Conservation (phyloP, 2,329 filamentous ascomycete genomes). For the Blastomyces silverae region DNA sequence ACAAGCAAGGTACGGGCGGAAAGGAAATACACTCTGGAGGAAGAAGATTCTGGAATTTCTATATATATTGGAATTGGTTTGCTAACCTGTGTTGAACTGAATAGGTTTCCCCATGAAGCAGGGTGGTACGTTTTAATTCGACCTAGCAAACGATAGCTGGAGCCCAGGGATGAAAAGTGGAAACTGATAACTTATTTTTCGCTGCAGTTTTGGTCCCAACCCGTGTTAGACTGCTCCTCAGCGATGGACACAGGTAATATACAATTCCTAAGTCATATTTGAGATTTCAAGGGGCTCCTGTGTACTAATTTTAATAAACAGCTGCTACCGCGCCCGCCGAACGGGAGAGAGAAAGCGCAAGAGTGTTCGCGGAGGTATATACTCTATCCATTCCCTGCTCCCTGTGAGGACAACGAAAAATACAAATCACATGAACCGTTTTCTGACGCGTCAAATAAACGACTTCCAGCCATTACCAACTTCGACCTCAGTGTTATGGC, state of each 20-base stretch:
- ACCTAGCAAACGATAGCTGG: constrained; percentile 24
- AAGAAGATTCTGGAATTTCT: background rate
- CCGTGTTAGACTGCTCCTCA: constrained; percentile 94
- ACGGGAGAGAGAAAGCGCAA: constrained; percentile 99
- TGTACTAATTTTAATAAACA: constrained; percentile 21
- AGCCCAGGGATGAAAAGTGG: constrained; percentile 15
- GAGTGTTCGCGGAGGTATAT: constrained; percentile 72
- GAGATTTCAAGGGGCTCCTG: background rate
- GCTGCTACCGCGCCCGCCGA: constrained; percentile 97
- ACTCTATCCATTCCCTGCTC: constrained; percentile 4
- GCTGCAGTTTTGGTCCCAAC: constrained; percentile 72
- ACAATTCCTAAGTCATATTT: background rate
- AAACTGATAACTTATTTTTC: constrained; percentile 28
- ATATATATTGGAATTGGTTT: constrained; percentile 6
- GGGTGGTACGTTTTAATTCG: constrained; percentile 54
- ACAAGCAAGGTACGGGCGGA: constrained; percentile 73
- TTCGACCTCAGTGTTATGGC: constrained; percentile 93
- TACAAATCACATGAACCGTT: background rate
- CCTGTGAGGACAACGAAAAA: constrained; percentile 6
- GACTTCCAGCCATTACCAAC: constrained; percentile 75
- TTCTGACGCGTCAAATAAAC: constrained; percentile 11
- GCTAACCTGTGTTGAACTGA: constrained; percentile 25
- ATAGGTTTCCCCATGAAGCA: constrained; percentile 99
- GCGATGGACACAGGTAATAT: constrained; percentile 70
- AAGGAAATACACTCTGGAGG: background rate